Base-by-base conservation (phyloP, 2,329 filamentous ascomycete genomes). In the Aspergillus caelatus region DNA sequence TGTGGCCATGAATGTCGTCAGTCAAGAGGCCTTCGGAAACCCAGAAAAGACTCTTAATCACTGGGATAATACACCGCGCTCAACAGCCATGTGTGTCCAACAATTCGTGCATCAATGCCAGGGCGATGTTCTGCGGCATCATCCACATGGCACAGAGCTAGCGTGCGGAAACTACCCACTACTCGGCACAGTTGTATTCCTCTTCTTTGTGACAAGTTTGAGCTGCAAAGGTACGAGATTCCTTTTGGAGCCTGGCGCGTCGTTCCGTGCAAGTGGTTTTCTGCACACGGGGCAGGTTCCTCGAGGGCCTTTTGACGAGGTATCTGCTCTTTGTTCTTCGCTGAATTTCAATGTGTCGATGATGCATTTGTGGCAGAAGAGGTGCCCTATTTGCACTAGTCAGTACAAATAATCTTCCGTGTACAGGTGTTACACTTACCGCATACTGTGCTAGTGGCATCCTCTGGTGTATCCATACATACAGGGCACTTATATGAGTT, bases 321-420 rank as follows among this genome's bases (percentile, higher is more conserved):
- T 62, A 50, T 76, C 74, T 11, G 78, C 71, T 46, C 81, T 70
- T 63, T 78, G 82, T 66, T 83, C 82, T 67, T 87, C 85, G 50
- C 83, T 82, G 30, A 83, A 83, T 45, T 84, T 84, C 21, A 89
- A 75, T n/a, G 85, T 84, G 71, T 88, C 84, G 57, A 85, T 82
- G 48, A 89, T 83, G 68, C 87, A 89, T 41, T 84, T 83, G 68
- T 89, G 86, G 72, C 87, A 89, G 74, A 89, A 89, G 28, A 89
- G 79, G 70, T 89, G 87, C 0, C 87, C 86, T 88, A 61, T 11
- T 32, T 11, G 21, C 39, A 41, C 39, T 12, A 41, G 50, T 70
- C 21, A 68, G 61, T 62, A 48, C 54, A 30, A 63, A 21, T 34
- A 19, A 58, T 23, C 11, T 19, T 11, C 12, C 50, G 3, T 23